Evolutionary conservation across 345 rosid genomes (phyloP).

Genomic region (Populus tremula): DNA sequence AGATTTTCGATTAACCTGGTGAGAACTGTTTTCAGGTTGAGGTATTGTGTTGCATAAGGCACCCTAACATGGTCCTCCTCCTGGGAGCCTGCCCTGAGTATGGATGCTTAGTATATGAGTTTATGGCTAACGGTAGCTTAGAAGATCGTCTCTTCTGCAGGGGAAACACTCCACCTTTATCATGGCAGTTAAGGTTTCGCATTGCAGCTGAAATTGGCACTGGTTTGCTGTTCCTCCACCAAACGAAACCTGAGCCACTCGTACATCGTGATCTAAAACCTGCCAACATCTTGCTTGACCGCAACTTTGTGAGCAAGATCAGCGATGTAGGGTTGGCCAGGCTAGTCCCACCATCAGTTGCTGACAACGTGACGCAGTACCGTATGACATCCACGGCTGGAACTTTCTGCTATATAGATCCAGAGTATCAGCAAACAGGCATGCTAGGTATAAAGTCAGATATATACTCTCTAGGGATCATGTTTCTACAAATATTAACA

Average conservation of each 20-base stretch:
- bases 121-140: slow-evolving; percentile 85
- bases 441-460: slow-evolving; percentile 86
- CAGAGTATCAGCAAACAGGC: slow-evolving; percentile 91
- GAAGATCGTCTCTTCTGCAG: slow-evolving; percentile 69
- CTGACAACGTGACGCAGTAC: slow-evolving; percentile 74
- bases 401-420: slow-evolving; percentile 88
- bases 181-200: slow-evolving; percentile 82
- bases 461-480: slow-evolving; percentile 73
- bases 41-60: slow-evolving; percentile 79
- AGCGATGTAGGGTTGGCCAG: slow-evolving; percentile 89
- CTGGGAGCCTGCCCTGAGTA: slow-evolving; percentile 90
- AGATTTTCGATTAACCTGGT: neutral
- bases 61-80: slow-evolving; percentile 88
- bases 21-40: slow-evolving; percentile 55
- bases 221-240: slow-evolving; percentile 75
- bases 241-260: slow-evolving; percentile 83
- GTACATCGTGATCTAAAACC: slow-evolving; percentile 91
- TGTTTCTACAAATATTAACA: slow-evolving; percentile 68
- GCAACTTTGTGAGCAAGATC: slow-evolving; percentile 84
- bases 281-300: slow-evolving; percentile 76
- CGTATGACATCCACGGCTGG: slow-evolving; percentile 88
- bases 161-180: slow-evolving; percentile 58
- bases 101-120: slow-evolving; percentile 90
- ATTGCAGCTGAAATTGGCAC: slow-evolving; percentile 86
- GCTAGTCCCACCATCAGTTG: slow-evolving; percentile 79